A percentile compares a stretch with the other conserved stretches of the same genome.
Evolutionary conservation across 1,139 yeast genomes (phyloP).

Genomic region (Candida tunisiensis): DNA sequence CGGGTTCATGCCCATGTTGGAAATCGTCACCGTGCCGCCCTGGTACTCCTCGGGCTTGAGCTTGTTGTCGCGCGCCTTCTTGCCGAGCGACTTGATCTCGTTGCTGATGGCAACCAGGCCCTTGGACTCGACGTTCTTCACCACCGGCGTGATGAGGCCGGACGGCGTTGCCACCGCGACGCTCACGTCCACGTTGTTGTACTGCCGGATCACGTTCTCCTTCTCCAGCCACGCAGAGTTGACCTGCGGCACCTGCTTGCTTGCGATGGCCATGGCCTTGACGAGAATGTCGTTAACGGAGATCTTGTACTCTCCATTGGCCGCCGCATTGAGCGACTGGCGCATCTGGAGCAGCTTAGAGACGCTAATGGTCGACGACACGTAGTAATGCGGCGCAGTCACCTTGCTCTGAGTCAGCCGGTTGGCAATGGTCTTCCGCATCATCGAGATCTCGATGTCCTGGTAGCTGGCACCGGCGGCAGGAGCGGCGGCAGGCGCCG

Average conservation of each 20-base stretch:
- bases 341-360: constrained; percentile 84
- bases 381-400: constrained; percentile 81
- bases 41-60: constrained; percentile 92
- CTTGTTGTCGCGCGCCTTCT: constrained; percentile 90
- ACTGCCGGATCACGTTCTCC: constrained; percentile 85
- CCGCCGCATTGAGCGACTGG: constrained; percentile 70
- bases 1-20: constrained; percentile 96
- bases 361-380: constrained; percentile 74
- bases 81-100: constrained; percentile 83
- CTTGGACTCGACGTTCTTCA: constrained; percentile 70
- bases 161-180: constrained; percentile 98
- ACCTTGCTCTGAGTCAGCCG: constrained; percentile 79
- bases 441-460: constrained; percentile 74
- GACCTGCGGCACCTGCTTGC: constrained; percentile 80
- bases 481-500: constrained; percentile 32
- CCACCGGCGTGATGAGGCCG: constrained; percentile 93
- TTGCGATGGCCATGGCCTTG: constrained; percentile 88
- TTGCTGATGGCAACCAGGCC: constrained; percentile 71
- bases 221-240: constrained; percentile 88
- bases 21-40: constrained; percentile 97
- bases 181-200: constrained; percentile 82
- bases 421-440: constrained; percentile 89
- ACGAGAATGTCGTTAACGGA: constrained; percentile 89
- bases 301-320: constrained; percentile 78
- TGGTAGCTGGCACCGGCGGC: constrained; percentile 42